phyloP scores from a whole-genome alignment of 2,329 filamentous ascomycete genomes.

The Pestalotiopsis sp. region DNA sequence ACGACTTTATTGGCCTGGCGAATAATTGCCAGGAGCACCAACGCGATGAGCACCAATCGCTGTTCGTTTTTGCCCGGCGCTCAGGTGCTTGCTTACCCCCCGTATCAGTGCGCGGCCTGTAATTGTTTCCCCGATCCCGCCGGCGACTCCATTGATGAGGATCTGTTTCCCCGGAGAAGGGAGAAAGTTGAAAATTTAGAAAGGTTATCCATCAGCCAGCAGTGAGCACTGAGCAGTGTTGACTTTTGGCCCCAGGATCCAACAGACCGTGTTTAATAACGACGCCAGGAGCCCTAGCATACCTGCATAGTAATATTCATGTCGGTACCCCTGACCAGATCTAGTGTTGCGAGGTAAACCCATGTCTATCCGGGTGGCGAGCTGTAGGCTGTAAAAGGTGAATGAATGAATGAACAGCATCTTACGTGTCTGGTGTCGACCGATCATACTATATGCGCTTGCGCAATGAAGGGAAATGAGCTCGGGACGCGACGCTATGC shows the following conservation, averaged over 20 bases:
- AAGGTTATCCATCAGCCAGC: background rate
- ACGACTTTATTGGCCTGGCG: slow-evolving; percentile 21
- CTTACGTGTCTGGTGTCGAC: background rate
- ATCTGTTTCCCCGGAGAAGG: background rate
- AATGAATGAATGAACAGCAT: background rate
- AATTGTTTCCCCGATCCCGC: slow-evolving; percentile 7
- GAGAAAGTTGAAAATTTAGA: background rate
- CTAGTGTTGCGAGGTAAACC: background rate
- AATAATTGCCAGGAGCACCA: slow-evolving; percentile 11
- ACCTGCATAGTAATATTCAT: background rate
- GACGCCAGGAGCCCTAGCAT: background rate
- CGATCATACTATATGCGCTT: background rate
- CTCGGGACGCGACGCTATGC: background rate
- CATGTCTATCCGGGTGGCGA: background rate
- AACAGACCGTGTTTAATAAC: background rate
- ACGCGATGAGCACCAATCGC: slow-evolving; percentile 20
- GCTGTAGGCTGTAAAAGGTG: background rate
- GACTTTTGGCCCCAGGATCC: background rate
- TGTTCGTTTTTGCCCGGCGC: slow-evolving; percentile 11
- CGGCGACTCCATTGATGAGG: background rate
- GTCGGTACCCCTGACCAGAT: background rate
- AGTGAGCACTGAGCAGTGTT: background rate
- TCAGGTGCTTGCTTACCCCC: background rate
- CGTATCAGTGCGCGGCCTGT: background rate
- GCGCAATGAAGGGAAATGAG: background rate